These are phyloP conservation scores for Citrullus mucosospermus DNA, from an alignment of 306 rosid genomes.

Conservation along the genomic window DNA sequence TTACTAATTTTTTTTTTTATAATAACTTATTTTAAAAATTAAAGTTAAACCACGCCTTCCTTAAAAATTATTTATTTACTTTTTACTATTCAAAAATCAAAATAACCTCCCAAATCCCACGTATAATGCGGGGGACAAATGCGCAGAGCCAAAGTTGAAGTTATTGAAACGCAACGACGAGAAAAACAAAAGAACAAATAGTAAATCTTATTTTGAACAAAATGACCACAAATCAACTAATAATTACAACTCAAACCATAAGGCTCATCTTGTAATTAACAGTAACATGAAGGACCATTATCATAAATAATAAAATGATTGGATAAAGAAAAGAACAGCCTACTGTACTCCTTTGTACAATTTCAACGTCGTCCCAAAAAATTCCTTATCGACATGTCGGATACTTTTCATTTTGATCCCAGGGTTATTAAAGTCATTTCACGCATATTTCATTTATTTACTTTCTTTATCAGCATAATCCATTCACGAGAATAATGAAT, in stretches of 20 bases:
- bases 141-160: background rate
- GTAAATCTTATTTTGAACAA: background rate
- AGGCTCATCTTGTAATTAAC: background rate
- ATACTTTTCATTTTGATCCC: background rate
- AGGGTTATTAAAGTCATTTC: background rate
- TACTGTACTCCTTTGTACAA: background rate
- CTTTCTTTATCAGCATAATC: background rate
- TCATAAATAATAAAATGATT: background rate
- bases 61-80: too few species aligned
- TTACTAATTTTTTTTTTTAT: too few species aligned
- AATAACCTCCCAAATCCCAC: background rate
- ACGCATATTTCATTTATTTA: background rate
- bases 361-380: background rate
- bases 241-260: background rate
- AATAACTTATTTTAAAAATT: too few species aligned
- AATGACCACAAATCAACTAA: background rate
- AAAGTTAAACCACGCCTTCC: too few species aligned
- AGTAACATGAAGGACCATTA: background rate
- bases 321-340: background rate
- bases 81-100: too few species aligned
- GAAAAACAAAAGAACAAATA: background rate
- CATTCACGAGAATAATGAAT: background rate
- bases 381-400: background rate
- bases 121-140: background rate
- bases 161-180: background rate